phyloP scores from a whole-genome alignment of 2,329 filamentous ascomycete species.

The Colletotrichum sublineola region DNA sequence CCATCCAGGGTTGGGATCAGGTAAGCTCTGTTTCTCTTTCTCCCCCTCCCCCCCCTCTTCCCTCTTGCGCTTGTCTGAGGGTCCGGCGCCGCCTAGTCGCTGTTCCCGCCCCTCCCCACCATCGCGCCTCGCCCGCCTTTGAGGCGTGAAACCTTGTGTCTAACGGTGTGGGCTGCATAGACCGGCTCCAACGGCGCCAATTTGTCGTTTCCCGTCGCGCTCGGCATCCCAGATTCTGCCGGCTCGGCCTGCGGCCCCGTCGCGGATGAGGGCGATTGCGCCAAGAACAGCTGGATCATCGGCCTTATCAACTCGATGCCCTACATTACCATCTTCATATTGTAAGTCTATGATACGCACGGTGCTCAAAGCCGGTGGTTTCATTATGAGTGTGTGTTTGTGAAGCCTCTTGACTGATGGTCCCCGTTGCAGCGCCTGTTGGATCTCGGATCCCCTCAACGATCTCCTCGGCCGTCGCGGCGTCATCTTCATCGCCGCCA shows the following conservation, averaged over 20 bases:
- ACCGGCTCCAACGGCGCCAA: constrained; percentile 64
- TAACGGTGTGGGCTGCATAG: constrained; percentile 40
- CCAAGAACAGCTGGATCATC: constrained; percentile 69
- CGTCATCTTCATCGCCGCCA: constrained; percentile 72
- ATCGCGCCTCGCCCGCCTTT: neutral
- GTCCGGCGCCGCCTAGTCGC: neutral
- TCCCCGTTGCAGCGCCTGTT: constrained; percentile 61
- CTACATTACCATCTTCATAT: constrained; percentile 56
- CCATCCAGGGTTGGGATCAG: constrained; percentile 64
- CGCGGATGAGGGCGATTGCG: constrained; percentile 53
- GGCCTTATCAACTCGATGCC: constrained; percentile 69
- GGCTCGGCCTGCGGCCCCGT: constrained; percentile 50
- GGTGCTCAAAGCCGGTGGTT: neutral
- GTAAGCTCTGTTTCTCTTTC: constrained; percentile 41
- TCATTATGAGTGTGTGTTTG: neutral
- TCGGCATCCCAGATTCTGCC: constrained; percentile 57
- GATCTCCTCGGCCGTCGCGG: constrained; percentile 70
- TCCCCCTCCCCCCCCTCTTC: neutral
- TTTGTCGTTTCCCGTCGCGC: constrained; percentile 58
- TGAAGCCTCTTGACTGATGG: neutral
- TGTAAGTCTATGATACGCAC: constrained; percentile 51
- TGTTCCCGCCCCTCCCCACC: neutral
- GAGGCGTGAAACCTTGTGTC: neutral
- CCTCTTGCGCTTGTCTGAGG: neutral
- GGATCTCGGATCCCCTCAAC: constrained; percentile 74